Evolutionary conservation across 2,329 filamentous ascomycete genomes (phyloP).

Genomic region (Ampelomyces quisqualis): DNA sequence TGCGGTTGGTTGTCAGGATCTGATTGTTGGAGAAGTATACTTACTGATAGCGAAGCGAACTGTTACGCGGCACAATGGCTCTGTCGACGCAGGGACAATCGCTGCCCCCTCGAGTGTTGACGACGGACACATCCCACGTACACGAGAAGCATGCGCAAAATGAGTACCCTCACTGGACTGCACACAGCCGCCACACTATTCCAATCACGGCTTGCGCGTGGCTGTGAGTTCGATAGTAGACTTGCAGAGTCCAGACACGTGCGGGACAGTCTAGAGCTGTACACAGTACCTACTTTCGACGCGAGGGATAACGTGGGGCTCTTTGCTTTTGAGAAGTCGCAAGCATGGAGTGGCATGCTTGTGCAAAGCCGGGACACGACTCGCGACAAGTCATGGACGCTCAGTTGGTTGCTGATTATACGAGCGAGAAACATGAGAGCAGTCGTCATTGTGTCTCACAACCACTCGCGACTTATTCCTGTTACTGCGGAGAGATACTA

Average conservation of each 20-base stretch:
- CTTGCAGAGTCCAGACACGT: too few relatives aligned
- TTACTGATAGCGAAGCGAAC: too few relatives aligned
- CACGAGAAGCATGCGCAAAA: neutral
- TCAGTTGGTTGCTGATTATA: too few relatives aligned
- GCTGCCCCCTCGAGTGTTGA: neutral
- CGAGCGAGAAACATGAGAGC: too few relatives aligned
- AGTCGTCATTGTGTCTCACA: conserved; percentile 1
- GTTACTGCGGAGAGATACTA: neutral
- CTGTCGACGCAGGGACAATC: neutral
- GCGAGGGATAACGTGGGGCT: neutral
- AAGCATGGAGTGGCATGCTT: too few relatives aligned
- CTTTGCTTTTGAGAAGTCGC: neutral
- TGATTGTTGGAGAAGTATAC: neutral
- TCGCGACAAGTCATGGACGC: too few relatives aligned
- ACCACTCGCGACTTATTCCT: neutral
- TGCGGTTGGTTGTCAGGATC: neutral
- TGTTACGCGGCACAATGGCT: neutral
- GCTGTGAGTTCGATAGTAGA: too few relatives aligned
- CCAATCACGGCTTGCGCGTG: neutral
- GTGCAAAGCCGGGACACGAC: too few relatives aligned
- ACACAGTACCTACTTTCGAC: too few relatives aligned
- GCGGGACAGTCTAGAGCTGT: neutral
- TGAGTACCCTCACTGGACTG: neutral
- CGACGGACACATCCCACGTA: neutral
- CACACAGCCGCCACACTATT: neutral